A percentile compares a stretch with the other conserved stretches of the same genome.
These are phyloP conservation scores for Apiospora kogelbergensis DNA, from an alignment of 2,329 filamentous ascomycete species.

Conservation along the genomic window DNA sequence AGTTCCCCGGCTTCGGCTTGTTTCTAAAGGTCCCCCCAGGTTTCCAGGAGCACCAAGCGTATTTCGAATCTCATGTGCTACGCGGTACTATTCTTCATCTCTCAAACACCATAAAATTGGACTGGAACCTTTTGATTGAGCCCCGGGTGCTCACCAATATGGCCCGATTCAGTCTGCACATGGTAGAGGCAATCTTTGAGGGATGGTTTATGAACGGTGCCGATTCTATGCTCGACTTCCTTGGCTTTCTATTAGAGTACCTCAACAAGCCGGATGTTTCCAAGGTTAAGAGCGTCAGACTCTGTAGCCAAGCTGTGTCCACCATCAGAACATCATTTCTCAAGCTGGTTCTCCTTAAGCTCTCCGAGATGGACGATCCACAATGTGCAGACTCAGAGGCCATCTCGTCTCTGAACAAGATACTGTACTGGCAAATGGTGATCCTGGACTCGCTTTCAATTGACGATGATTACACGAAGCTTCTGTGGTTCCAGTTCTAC, in stretches of 20 bases:
- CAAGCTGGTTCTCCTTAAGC: conserved; percentile 72
- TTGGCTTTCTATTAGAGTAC: conserved; percentile 82
- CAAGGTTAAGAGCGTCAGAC: conserved; percentile 79
- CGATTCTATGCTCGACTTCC: conserved; percentile 80
- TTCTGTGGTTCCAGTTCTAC: conserved; percentile 93
- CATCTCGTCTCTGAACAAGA: conserved; percentile 74
- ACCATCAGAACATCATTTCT: conserved; percentile 77
- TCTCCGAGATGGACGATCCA: conserved; percentile 79
- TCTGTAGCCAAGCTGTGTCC: conserved; percentile 81
- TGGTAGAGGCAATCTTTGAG: conserved; percentile 89
- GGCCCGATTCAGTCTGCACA: conserved; percentile 74
- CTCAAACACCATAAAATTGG: conserved; percentile 66
- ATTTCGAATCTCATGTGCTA: conserved; percentile 89
- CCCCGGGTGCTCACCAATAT: conserved; percentile 85
- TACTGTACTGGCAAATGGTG: conserved; percentile 95
- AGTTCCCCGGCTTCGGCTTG: conserved; percentile 84
- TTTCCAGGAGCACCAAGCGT: conserved; percentile 91
- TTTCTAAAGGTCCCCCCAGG: conserved; percentile 88
- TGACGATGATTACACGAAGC: conserved; percentile 78
- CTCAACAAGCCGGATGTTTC: conserved; percentile 83
- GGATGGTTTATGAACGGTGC: conserved; percentile 94
- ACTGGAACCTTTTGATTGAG: conserved; percentile 73
- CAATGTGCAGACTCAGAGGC: conserved; percentile 61
- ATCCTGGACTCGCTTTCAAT: conserved; percentile 75
- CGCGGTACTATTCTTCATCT: conserved; percentile 72